These are phyloP conservation scores for Linnemannia schmuckeri DNA, from an alignment of 192 early-diverging fungal species.

Conservation along the genomic window DNA sequence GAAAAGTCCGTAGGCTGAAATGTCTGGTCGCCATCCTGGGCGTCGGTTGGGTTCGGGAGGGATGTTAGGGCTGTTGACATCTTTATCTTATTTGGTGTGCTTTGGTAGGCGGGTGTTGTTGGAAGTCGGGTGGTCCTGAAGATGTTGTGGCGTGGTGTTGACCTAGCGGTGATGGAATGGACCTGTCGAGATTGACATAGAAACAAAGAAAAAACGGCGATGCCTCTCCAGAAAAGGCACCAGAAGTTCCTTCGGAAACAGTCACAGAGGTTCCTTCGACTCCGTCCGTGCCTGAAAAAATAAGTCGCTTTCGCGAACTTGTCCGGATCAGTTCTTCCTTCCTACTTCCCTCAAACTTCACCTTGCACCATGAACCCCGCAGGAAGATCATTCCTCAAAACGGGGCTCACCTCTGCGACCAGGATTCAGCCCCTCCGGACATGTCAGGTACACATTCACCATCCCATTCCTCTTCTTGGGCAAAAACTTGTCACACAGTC, in stretches of 20 bases:
- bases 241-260: background rate
- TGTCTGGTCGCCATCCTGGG: conserved; percentile 27
- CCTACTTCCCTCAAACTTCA: too few species aligned
- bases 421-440: background rate
- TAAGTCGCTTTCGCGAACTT: background rate
- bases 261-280: background rate
- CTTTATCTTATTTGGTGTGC: background rate
- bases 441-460: background rate
- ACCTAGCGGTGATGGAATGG: background rate
- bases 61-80: conserved; percentile 8
- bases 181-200: too few species aligned
- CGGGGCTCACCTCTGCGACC: background rate
- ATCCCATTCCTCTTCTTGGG: background rate
- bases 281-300: conserved; percentile 2
- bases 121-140: background rate
- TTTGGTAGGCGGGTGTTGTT: background rate
- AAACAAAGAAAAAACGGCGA: background rate
- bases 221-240: background rate
- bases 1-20: conserved; percentile 57
- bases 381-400: background rate
- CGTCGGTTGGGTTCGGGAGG: background rate
- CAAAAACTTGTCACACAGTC: background rate
- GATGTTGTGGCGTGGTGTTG: background rate
- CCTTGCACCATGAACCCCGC: background rate
- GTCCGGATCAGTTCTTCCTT: background rate